A percentile compares a stretch with the other conserved stretches of the same genome.
phyloP scores from a whole-genome alignment of 768 basidiomycete species.

The Boletus reticulatus region DNA sequence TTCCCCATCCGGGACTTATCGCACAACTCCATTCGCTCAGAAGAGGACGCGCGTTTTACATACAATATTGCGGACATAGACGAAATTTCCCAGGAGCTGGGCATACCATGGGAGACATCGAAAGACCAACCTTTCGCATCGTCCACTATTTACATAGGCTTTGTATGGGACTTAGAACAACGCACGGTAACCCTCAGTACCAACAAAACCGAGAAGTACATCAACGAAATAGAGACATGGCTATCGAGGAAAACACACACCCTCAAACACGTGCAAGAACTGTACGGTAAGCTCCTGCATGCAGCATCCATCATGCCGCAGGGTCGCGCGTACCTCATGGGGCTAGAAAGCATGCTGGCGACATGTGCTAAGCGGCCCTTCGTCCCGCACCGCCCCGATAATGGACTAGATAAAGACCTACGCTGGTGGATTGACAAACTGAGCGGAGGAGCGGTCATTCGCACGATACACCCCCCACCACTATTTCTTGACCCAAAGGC shows the following conservation, averaged over 20 bases:
- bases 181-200: too few relatives aligned
- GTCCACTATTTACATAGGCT: not conserved
- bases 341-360: too few relatives aligned
- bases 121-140: slow-evolving; percentile 12
- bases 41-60: not conserved
- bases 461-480: too few relatives aligned
- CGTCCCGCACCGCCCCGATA: slow-evolving; percentile 16
- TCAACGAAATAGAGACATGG: not conserved
- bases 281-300: slow-evolving; percentile 9
- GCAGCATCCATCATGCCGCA: slow-evolving; percentile 28
- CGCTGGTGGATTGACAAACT: not conserved
- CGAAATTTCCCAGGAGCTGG: not conserved
- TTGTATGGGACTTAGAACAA: not conserved
- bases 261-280: not conserved
- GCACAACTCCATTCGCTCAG: not conserved
- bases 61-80: slow-evolving; percentile 2
- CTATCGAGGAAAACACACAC: not conserved
- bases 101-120: slow-evolving; percentile 4
- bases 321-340: slow-evolving; percentile 36
- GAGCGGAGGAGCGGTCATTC: too few relatives aligned
- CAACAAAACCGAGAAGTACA: not conserved
- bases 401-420: not conserved
- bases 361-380: slow-evolving; percentile 26
- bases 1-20: not conserved
- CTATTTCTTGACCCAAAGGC: too few relatives aligned